Evolutionary conservation across 2,329 filamentous ascomycete species (phyloP).

Genomic region (Harringtonia lauricola): DNA sequence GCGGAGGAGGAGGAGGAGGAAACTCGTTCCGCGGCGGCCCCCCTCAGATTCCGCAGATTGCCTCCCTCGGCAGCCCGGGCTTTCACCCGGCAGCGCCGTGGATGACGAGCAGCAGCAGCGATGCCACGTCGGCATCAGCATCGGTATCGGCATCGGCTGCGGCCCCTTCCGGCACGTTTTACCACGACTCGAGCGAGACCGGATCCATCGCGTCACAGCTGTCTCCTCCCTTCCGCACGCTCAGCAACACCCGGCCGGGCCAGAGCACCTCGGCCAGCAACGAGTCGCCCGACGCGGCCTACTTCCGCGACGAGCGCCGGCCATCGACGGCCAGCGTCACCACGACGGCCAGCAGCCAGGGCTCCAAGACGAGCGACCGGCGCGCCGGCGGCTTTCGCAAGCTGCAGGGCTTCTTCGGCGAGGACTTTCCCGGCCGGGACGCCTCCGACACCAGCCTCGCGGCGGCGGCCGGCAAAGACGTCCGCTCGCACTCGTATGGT

Average conservation of each 20-base stretch:
- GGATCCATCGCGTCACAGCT: constrained; percentile 51
- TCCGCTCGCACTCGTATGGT: constrained; percentile 54
- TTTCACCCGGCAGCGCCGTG: constrained; percentile 47
- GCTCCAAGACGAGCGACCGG: constrained; percentile 63
- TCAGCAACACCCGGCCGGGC: constrained; percentile 26
- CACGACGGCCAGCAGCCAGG: constrained; percentile 69
- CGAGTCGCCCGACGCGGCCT: constrained; percentile 51
- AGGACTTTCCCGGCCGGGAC: constrained; percentile 68
- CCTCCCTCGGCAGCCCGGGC: constrained; percentile 41
- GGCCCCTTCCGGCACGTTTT: constrained; percentile 38
- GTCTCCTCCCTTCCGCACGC: constrained; percentile 57
- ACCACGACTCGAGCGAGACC: constrained; percentile 66
- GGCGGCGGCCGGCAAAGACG: constrained; percentile 38
- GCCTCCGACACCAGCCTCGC: constrained; percentile 61
- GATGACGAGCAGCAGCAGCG: constrained; percentile 33
- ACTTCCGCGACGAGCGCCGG: constrained; percentile 61
- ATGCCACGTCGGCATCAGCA: constrained; percentile 12
- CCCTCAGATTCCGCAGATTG: constrained; percentile 48
- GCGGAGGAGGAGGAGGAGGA: not conserved
- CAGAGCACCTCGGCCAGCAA: constrained; percentile 38
- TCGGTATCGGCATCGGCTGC: constrained; percentile 18
- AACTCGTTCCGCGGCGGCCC: constrained; percentile 24
- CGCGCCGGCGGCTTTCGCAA: constrained; percentile 68
- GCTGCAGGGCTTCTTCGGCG: constrained; percentile 84
- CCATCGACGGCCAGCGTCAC: constrained; percentile 84